Conservation (phyloP, 495 filamentous ascomycete species). For the Penicillium paxilli region DNA sequence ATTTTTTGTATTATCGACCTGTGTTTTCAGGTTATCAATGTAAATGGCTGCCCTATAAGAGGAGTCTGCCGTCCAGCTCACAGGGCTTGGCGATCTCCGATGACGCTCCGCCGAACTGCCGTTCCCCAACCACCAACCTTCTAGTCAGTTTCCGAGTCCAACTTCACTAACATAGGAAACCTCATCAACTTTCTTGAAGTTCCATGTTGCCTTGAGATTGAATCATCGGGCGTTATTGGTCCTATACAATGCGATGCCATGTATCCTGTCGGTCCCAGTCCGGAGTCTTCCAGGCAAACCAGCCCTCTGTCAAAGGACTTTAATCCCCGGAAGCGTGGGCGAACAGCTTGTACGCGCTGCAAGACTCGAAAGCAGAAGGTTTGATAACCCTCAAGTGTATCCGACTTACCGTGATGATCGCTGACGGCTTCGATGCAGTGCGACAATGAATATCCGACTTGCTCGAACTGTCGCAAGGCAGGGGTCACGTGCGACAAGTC, state of each 20-base stretch:
- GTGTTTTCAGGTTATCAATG: too few species aligned
- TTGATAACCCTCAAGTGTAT: not conserved
- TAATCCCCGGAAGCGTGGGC: conserved; percentile 51
- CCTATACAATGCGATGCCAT: conserved; percentile 12
- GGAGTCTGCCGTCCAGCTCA: too few species aligned
- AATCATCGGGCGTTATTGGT: too few species aligned
- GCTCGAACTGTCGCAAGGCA: conserved; percentile 52
- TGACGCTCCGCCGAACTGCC: too few species aligned
- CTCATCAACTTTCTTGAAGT: too few species aligned
- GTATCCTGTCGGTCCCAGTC: conserved; percentile 16
- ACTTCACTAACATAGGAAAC: too few species aligned
- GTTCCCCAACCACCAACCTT: too few species aligned
- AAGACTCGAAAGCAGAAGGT: conserved; percentile 53
- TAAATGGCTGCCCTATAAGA: too few species aligned
- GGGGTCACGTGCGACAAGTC: conserved; percentile 49
- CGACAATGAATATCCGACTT: conserved; percentile 46
- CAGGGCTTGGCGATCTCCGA: too few species aligned
- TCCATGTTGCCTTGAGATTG: too few species aligned
- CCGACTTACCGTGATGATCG: not conserved
- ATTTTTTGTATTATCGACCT: too few species aligned
- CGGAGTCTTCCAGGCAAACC: conserved; percentile 19
- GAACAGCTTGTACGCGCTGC: conserved; percentile 54
- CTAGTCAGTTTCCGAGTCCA: too few species aligned
- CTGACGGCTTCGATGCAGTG: conserved; percentile 24
- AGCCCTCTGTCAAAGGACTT: conserved; percentile 30